Conservation (phyloP, 2,329 filamentous ascomycete genomes). For the Penicillium sp. region DNA sequence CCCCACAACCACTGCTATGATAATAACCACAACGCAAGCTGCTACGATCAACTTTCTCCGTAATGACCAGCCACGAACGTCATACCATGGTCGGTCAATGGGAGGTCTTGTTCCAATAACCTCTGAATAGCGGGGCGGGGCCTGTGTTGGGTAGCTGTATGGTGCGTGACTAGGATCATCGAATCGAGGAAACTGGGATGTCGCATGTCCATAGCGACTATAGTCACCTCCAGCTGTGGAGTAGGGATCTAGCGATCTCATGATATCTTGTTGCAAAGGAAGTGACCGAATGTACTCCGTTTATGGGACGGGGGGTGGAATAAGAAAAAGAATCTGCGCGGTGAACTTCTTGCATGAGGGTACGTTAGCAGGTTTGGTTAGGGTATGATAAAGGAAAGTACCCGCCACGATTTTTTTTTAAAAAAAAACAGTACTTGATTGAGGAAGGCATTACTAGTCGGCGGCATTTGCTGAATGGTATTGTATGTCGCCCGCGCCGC, state of each 20-base stretch:
- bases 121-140: not conserved
- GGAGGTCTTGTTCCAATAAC: not conserved
- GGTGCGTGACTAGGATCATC: not conserved
- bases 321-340: not conserved
- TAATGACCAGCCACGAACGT: constrained; percentile 11
- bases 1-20: constrained; percentile 50
- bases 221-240: not conserved
- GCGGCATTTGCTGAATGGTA: not conserved
- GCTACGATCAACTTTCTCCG: constrained; percentile 11
- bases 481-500: not conserved
- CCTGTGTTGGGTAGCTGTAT: not conserved
- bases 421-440: not conserved
- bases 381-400: too few relatives aligned
- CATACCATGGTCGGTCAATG: not conserved
- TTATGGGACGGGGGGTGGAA: not conserved
- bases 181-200: not conserved
- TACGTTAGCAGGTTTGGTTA: not conserved
- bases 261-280: not conserved
- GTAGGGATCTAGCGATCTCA: not conserved
- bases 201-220: constrained; percentile 3
- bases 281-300: not conserved
- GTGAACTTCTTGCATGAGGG: not conserved
- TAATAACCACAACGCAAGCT: constrained; percentile 36
- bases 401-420: too few relatives aligned
- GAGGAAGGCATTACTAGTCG: not conserved